These are phyloP conservation scores for Ganoderma sinense DNA, from an alignment of 1,284 basidiomycete species.

Conservation along the genomic window DNA sequence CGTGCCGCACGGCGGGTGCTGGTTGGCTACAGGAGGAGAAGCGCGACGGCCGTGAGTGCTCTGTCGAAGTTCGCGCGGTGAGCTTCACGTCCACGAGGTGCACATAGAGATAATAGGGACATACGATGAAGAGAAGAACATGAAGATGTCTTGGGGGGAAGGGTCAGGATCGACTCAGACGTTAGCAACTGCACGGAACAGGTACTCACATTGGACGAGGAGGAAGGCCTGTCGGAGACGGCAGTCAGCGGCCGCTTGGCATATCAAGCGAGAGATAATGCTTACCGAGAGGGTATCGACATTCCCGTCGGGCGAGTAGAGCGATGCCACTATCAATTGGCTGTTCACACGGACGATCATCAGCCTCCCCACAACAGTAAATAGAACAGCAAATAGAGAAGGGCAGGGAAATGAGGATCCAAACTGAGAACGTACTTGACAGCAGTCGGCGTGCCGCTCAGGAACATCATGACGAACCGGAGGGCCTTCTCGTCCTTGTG, in stretches of 20 bases:
- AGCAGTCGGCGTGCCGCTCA: constrained; percentile 46
- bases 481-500: constrained; percentile 45
- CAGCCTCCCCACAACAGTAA: background rate
- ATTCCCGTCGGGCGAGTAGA: constrained; percentile 49
- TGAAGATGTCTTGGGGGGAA: constrained; percentile 42
- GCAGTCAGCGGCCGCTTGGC: background rate
- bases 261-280: background rate
- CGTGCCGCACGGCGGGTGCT: background rate
- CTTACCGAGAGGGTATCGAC: constrained; percentile 47
- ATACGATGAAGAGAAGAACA: constrained; percentile 50
- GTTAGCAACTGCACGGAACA: background rate
- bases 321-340: constrained; percentile 47
- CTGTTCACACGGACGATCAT: constrained; percentile 27
- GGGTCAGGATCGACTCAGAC: background rate
- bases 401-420: background rate
- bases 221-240: constrained; percentile 43
- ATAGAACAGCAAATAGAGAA: background rate
- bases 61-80: background rate
- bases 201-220: constrained; percentile 46
- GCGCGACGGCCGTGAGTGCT: constrained; percentile 30
- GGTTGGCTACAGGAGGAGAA: constrained; percentile 21
- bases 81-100: background rate
- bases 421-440: constrained; percentile 41
- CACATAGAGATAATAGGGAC: constrained; percentile 10
- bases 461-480: constrained; percentile 53